Conservation (phyloP, 352 stramenopile genomes). For the Chrysophaeum taylorii region DNA sequence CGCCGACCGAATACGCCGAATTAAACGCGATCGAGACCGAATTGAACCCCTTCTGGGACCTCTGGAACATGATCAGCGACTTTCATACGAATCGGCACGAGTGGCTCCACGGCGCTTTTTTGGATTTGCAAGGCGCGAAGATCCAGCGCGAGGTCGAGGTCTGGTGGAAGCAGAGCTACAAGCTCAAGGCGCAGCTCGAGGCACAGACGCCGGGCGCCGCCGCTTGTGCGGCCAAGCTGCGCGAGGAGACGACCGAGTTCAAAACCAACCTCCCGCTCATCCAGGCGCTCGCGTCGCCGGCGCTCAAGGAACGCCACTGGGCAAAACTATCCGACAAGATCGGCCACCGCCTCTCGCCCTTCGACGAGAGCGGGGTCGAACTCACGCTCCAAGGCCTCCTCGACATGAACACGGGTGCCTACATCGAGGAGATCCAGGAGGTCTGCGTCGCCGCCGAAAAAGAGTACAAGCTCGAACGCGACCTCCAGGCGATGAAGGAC, state of each 20-base stretch:
- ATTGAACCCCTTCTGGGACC: conserved; percentile 76
- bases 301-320: conserved; percentile 81
- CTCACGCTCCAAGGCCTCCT: conserved; percentile 80
- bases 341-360: conserved; percentile 71
- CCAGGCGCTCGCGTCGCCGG: conserved; percentile 71
- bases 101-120: conserved; percentile 78
- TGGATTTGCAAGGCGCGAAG: conserved; percentile 67
- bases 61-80: conserved; percentile 87
- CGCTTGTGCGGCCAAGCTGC: conserved; percentile 65
- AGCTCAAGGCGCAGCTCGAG: conserved; percentile 72
- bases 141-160: conserved; percentile 76
- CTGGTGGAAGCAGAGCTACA: conserved; percentile 83
- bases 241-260: conserved; percentile 79
- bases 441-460: conserved; percentile 79
- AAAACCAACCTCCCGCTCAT: conserved; percentile 78
- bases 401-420: conserved; percentile 66
- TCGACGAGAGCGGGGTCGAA: conserved; percentile 43
- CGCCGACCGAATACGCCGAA: conserved; percentile 73
- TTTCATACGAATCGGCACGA: conserved; percentile 75
- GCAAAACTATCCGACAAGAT: conserved; percentile 70
- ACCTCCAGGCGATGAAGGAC: conserved; percentile 76
- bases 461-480: conserved; percentile 83
- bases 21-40: conserved; percentile 65
- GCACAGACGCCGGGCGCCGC: conserved; percentile 69
- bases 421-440: conserved; percentile 73